A percentile compares a stretch with the other conserved stretches of the same genome.
Evolutionary conservation across 2,329 filamentous ascomycete genomes (phyloP).

Genomic region (Diaporthe sp.): DNA sequence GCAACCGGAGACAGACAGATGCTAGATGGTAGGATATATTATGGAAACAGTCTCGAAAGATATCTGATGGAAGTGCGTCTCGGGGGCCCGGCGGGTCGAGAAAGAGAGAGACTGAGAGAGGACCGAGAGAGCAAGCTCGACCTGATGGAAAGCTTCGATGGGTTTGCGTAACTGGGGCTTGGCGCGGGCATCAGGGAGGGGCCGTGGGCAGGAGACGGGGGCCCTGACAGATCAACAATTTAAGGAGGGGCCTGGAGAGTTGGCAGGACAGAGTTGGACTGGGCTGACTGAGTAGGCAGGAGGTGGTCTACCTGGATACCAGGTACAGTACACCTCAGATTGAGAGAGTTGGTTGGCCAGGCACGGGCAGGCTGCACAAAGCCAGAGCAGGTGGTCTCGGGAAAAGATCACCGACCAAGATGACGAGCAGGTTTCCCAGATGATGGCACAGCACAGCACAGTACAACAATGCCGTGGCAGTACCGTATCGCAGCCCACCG

Average conservation of each 20-base stretch:
- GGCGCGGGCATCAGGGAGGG: conserved; percentile 24
- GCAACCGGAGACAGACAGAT: not conserved
- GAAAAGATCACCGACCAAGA: conserved; percentile 1
- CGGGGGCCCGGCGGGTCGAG: conserved; percentile 19
- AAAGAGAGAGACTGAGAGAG: not conserved
- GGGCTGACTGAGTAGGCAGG: not conserved
- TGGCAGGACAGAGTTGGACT: not conserved
- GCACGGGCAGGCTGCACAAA: not conserved
- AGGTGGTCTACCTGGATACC: not conserved
- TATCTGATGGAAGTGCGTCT: not conserved
- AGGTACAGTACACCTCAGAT: not conserved
- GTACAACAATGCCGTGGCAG: not conserved
- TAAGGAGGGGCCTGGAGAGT: conserved; percentile 4
- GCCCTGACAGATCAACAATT: not conserved
- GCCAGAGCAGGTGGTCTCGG: conserved; percentile 6
- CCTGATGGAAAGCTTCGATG: conserved; percentile 30
- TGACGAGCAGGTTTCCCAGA: conserved; percentile 19
- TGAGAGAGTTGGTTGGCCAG: conserved; percentile 4
- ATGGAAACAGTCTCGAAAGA: conserved; percentile 14
- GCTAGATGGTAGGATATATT: conserved; percentile 19
- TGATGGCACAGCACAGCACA: not conserved
- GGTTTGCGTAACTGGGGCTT: conserved; percentile 31
- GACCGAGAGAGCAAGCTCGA: conserved; percentile 1
- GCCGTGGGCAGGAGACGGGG: conserved; percentile 25
- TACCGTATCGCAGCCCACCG: not conserved